phyloP scores from a whole-genome alignment of 2,329 filamentous ascomycete species.

The Alternaria arbusti region DNA sequence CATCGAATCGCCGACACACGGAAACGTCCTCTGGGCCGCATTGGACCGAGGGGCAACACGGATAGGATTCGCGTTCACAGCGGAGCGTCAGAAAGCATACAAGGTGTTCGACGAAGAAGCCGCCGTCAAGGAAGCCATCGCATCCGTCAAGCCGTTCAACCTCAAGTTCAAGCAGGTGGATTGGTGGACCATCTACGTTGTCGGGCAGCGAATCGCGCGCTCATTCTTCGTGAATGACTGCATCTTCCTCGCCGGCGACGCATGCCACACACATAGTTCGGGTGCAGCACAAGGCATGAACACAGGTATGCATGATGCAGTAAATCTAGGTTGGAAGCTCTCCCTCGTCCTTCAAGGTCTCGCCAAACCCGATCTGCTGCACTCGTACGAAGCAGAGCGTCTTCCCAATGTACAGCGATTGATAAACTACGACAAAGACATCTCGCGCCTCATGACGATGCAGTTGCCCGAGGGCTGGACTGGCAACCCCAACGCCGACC shows the following conservation, averaged over 20 bases:
- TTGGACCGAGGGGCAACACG: constrained; percentile 61
- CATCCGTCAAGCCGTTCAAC: constrained; percentile 50
- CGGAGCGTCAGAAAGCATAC: constrained; percentile 49
- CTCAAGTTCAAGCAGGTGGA: constrained; percentile 50
- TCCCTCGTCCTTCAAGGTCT: not conserved
- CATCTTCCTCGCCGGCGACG: constrained; percentile 64
- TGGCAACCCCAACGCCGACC: constrained; percentile 37
- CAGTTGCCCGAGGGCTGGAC: constrained; percentile 45
- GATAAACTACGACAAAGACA: constrained; percentile 46
- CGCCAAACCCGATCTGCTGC: not conserved
- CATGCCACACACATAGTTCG: not conserved
- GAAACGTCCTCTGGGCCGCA: constrained; percentile 62
- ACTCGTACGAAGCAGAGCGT: not conserved
- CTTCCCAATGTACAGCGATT: constrained; percentile 55
- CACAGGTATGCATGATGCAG: not conserved
- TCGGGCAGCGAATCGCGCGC: constrained; percentile 51
- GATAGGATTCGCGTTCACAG: constrained; percentile 61
- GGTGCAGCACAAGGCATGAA: not conserved
- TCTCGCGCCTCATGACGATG: constrained; percentile 43
- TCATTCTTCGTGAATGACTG: constrained; percentile 49
- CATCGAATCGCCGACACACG: constrained; percentile 60
- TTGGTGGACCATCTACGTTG: constrained; percentile 54
- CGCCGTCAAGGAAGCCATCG: constrained; percentile 49
- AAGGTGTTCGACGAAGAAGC: constrained; percentile 45
- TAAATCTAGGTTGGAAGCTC: not conserved